Evolutionary conservation across 176 grass and related monocot genomes (phyloP), one percentile per base, ranked within the genome.

Genomic region (Olyra latifolia): DNA sequence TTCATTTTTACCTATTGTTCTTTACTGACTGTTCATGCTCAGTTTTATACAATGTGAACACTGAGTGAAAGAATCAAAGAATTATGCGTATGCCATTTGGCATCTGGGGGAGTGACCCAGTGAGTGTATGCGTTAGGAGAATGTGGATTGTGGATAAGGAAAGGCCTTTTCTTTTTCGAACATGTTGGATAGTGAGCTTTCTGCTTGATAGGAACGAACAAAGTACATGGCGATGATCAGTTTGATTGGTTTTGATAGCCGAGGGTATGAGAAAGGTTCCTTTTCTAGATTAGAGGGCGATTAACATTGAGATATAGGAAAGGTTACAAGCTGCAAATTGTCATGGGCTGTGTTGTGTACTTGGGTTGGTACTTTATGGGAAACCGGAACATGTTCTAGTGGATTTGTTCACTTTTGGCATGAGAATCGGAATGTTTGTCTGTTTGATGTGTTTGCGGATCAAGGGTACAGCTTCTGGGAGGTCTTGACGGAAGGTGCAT

Each of bases 141-240:
- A 64, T 78, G 11, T 47, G 69, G 75, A 67, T 79, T 70, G 12
- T 70, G 83, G 75, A 49, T 30, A 67, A 66, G 63, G 41, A 52
- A 49, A 76, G 4, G 10, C 72, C 72, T 79, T 52, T 75, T 69
- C 62, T 46, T 62, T 84, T 59, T 50, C 35, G 53, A 61, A 84
- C 80, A 62, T 55, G 55, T 68, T 54, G 56, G 74, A 48, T 61
- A 65, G 24, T 35, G n/a, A 56, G 48, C 46, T 54, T 79, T 80
- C 82, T 76, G 57, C 39, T 75, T 8, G 56, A 9, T 76, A 71
- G n/a, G 47, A 48, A 9, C 49, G 64, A 57, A 48, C 54, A 80
- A 76, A 81, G 49, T 50, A 25, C 25, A 71, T 76, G 63, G 72
- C 4, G 60, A 66, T 68, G 43, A 27, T 17, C 24, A 16, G 44